A percentile compares a stretch with the other conserved stretches of the same genome.
These are phyloP conservation scores for Teratosphaeriaceae sp. DNA, from an alignment of 2,329 filamentous ascomycete species.

Conservation along the genomic window DNA sequence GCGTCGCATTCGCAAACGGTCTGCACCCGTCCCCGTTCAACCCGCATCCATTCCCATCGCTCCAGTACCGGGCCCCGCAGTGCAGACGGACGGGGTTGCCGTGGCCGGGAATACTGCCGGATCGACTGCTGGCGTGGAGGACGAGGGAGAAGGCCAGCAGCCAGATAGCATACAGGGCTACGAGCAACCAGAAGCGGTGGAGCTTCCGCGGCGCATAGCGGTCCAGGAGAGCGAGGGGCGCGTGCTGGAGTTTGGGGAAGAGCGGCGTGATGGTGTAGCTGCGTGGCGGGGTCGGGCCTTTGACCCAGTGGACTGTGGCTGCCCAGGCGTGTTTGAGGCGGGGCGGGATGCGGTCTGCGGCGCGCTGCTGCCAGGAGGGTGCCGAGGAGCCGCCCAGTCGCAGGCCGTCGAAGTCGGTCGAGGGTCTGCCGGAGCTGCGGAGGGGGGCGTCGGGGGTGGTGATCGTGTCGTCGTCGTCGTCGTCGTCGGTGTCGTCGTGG, in stretches of 20 bases:
- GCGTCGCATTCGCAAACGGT: constrained; percentile 63
- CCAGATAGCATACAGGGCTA: constrained; percentile 60
- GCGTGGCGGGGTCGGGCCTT: constrained; percentile 44
- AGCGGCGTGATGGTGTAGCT: constrained; percentile 46
- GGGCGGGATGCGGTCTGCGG: constrained; percentile 21
- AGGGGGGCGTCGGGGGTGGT: constrained; percentile 21
- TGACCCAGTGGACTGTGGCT: constrained; percentile 38
- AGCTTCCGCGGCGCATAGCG: constrained; percentile 52
- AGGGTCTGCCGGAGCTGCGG: constrained; percentile 11
- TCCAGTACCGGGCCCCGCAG: constrained; percentile 66
- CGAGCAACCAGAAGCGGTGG: constrained; percentile 54
- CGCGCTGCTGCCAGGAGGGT: constrained; percentile 18
- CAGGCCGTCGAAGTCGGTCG: constrained; percentile 21
- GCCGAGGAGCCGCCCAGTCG: constrained; percentile 10
- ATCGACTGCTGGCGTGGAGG: constrained; percentile 55
- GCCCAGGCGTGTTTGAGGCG: constrained; percentile 27
- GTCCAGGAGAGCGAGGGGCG: constrained; percentile 58
- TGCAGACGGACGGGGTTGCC: constrained; percentile 58
- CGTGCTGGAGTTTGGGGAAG: constrained; percentile 60
- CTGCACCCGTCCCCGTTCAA: constrained; percentile 68
- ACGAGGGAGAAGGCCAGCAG: constrained; percentile 62
- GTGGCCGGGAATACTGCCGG: constrained; percentile 59
- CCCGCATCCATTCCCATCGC: constrained; percentile 62
- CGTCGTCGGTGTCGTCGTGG: constrained; percentile 26
- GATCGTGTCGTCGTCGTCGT: too few species aligned